A percentile compares a stretch with the other conserved stretches of the same genome.
Conservation (phyloP, 169 alveolate species). For the Plasmodium vivax region DNA sequence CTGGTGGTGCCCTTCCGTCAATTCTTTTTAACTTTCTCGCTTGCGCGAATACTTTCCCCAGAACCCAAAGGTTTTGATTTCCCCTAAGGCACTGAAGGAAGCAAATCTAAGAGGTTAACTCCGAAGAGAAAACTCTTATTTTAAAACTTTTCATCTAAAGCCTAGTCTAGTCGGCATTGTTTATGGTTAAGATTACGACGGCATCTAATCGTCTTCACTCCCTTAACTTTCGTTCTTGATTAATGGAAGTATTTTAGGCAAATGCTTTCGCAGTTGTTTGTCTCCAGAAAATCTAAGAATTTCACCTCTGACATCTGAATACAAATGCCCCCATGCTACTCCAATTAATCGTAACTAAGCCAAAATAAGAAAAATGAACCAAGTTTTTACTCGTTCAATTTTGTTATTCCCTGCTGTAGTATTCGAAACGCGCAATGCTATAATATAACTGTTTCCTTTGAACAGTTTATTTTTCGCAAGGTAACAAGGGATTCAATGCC, state of each 20-base stretch:
- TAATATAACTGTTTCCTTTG: constrained; percentile 88
- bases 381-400: constrained; percentile 77
- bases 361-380: constrained; percentile 70
- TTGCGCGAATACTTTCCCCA: constrained; percentile 97
- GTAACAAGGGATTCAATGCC: constrained; percentile 75
- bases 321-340: constrained; percentile 93
- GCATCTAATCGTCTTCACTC: constrained; percentile 94
- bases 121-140: neutral
- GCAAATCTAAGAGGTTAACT: neutral
- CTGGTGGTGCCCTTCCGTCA: constrained; percentile 95
- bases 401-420: constrained; percentile 84
- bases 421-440: constrained; percentile 78
- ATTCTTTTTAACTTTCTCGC: constrained; percentile 95
- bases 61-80: constrained; percentile 94
- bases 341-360: constrained; percentile 90
- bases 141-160: constrained; percentile 51
- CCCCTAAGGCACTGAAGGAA: constrained; percentile 91
- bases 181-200: constrained; percentile 93
- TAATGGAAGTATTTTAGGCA: constrained; percentile 92
- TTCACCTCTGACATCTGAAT: constrained; percentile 93
- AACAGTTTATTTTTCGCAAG: constrained; percentile 92
- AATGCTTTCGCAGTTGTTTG: constrained; percentile 94
- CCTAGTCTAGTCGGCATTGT: constrained; percentile 94
- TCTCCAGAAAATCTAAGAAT: constrained; percentile 92
- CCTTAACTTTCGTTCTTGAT: constrained; percentile 94